Conservation (phyloP, 2,329 filamentous ascomycete genomes). For the Gremmenia infestans region DNA sequence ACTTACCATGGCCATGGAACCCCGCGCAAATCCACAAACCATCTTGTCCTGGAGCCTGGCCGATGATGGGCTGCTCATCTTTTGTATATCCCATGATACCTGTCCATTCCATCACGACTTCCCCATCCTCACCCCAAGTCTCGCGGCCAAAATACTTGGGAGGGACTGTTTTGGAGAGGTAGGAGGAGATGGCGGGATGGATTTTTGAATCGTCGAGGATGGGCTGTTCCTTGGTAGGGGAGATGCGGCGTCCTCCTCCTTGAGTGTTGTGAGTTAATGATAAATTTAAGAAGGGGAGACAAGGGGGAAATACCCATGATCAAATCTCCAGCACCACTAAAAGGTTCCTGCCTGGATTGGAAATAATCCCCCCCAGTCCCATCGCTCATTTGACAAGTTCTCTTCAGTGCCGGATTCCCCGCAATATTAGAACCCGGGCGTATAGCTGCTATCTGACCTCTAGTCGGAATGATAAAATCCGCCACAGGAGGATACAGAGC, state of each 20-base stretch:
- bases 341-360: constrained; percentile 26
- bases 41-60: constrained; percentile 40
- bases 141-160: constrained; percentile 28
- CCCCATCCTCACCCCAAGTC: constrained; percentile 44
- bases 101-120: constrained; percentile 43
- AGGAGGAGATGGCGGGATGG: constrained; percentile 18
- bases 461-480: constrained; percentile 40
- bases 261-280: constrained; percentile 10
- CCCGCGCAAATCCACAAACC: constrained; percentile 26
- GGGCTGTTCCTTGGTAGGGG: constrained; percentile 15
- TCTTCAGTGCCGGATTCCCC: constrained; percentile 19
- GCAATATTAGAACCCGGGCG: constrained; percentile 26
- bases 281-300: not conserved
- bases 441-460: constrained; percentile 45
- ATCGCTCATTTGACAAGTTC: constrained; percentile 18
- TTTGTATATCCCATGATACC: constrained; percentile 53
- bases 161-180: constrained; percentile 21
- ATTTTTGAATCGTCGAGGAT: constrained; percentile 27
- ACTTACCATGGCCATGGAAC: constrained; percentile 23
- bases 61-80: constrained; percentile 47
- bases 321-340: constrained; percentile 27
- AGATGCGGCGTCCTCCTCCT: not conserved
- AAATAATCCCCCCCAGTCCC: constrained; percentile 31
- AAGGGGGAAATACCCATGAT: constrained; percentile 13
- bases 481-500: constrained; percentile 38